phyloP scores from a whole-genome alignment of 352 stramenopile genomes.

The Thraustochytrium sp. region DNA sequence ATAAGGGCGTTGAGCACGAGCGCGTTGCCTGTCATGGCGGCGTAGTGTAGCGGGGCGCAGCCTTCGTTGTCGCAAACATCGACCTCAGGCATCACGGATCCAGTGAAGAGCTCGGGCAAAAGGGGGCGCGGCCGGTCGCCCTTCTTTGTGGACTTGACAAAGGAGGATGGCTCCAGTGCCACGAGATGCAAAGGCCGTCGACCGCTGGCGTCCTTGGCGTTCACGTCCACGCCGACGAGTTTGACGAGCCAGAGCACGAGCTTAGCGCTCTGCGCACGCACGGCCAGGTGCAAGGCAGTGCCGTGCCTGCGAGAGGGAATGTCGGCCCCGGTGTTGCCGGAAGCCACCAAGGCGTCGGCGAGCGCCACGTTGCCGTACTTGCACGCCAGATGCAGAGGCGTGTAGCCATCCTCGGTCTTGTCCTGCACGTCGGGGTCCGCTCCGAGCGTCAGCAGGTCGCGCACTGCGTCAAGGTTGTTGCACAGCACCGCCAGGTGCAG shows the following conservation, averaged over 20 bases:
- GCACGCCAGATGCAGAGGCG: constrained; percentile 4
- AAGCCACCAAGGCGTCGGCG: not conserved
- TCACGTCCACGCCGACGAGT: not conserved
- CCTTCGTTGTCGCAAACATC: constrained; percentile 10
- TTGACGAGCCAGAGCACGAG: not conserved
- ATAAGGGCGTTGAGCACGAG: not conserved
- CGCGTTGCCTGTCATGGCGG: not conserved
- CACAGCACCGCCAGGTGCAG: not conserved
- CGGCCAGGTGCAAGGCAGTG: not conserved
- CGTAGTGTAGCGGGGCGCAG: constrained; percentile 7
- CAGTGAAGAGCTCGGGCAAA: not conserved
- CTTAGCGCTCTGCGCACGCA: not conserved
- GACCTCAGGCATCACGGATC: not conserved
- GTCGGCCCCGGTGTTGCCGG: not conserved
- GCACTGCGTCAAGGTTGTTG: not conserved
- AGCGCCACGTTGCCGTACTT: not conserved
- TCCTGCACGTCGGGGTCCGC: not conserved
- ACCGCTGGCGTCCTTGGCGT: constrained; percentile 9
- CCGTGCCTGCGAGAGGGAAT: not conserved
- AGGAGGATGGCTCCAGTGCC: not conserved
- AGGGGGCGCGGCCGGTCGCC: not conserved
- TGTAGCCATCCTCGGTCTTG: constrained; percentile 8
- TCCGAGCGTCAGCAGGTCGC: not conserved
- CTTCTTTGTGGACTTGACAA: not conserved
- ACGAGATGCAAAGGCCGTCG: not conserved